These are phyloP conservation scores for Paraurostyla sp. DNA, from an alignment of 73 alveolate genomes.

Conservation along the genomic window DNA sequence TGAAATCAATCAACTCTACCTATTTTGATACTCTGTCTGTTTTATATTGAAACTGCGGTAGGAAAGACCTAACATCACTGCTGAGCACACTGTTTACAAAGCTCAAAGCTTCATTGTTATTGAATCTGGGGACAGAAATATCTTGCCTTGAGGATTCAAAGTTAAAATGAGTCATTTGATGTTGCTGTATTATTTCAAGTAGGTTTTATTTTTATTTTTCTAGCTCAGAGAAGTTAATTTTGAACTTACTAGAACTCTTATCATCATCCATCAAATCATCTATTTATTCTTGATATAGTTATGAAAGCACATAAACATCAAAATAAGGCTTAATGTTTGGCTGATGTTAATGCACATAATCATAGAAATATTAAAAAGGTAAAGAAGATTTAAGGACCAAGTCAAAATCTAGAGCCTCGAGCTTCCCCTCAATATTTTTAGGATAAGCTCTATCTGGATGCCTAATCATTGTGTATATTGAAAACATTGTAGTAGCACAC, in stretches of 20 bases:
- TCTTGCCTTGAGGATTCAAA: conserved; percentile 1
- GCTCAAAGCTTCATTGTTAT: background rate
- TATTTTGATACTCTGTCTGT: background rate
- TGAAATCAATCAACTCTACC: background rate
- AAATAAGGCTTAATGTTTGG: conserved; percentile 13
- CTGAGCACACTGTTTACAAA: background rate
- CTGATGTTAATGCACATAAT: background rate
- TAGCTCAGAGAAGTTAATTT: background rate
- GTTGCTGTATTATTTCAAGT: background rate
- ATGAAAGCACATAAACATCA: conserved; percentile 38
- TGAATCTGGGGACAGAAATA: conserved; percentile 1
- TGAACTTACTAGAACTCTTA: background rate
- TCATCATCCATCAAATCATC: background rate
- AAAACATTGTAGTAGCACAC: conserved; percentile 46
- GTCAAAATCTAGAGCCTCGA: conserved; percentile 38
- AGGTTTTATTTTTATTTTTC: background rate
- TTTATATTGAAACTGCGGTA: background rate
- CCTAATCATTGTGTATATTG: conserved; percentile 17
- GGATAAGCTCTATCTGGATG: conserved; percentile 49
- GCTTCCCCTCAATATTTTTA: conserved; percentile 11
- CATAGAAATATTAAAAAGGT: conserved; percentile 15
- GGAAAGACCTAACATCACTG: conserved; percentile 12
- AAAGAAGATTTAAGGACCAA: background rate
- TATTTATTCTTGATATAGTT: conserved; percentile 32
- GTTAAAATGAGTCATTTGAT: conserved; percentile 7